Evolutionary conservation across 148 eudicot species (phyloP).

Genomic region (Diospyros lotus): DNA sequence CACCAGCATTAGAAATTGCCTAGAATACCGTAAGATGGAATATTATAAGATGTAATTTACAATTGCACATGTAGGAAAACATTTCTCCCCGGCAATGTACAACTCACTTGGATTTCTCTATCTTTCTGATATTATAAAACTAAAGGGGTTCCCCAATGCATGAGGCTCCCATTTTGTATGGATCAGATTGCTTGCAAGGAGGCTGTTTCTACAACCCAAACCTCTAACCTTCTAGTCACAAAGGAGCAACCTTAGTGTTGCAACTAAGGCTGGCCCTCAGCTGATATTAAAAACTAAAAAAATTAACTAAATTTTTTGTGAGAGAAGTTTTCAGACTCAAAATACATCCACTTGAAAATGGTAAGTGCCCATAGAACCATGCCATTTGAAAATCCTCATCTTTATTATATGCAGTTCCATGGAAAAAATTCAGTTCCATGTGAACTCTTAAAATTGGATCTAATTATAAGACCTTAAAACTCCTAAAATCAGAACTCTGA

Average conservation of each 20-base stretch:
- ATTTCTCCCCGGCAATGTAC: neutral
- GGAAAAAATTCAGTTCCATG: too few species aligned
- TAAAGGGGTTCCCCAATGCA: too few species aligned
- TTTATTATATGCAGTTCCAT: neutral
- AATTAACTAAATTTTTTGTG: neutral
- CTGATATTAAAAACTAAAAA: neutral
- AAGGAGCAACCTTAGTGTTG: too few species aligned
- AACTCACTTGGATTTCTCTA: neutral
- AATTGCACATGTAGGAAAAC: neutral
- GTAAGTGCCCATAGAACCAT: neutral
- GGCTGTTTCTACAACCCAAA: too few species aligned
- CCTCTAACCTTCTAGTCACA: too few species aligned
- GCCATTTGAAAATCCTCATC: neutral
- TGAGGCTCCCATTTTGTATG: too few species aligned
- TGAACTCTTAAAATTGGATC: neutral
- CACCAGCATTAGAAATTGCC: neutral
- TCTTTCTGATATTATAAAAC: neutral
- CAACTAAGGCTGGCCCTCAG: too few species aligned
- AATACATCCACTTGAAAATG: neutral
- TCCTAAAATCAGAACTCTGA: slow-evolving; percentile 23
- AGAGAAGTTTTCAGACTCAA: neutral
- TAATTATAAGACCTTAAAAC: slow-evolving; percentile 10
- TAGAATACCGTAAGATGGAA: neutral
- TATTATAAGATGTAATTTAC: neutral
- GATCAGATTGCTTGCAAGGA: too few species aligned